Evolutionary conservation across 495 filamentous ascomycete species (phyloP).

Genomic region (Tuber calosporum): DNA sequence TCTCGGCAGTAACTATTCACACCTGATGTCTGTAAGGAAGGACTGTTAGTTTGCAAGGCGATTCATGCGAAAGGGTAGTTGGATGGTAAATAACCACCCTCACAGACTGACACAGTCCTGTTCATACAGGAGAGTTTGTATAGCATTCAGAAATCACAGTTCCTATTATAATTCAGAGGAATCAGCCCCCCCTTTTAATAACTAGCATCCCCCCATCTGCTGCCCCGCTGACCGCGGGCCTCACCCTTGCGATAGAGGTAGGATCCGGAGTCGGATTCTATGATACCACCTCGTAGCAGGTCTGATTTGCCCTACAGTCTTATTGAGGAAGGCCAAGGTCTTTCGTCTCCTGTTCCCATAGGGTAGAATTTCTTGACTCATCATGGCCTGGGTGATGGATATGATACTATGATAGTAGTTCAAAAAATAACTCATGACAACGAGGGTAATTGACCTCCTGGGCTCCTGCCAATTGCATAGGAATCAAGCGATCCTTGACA

Average conservation of each 20-base stretch:
- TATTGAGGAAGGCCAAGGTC: not conserved
- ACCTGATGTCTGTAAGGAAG: not conserved
- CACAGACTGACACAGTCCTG: too few relatives aligned
- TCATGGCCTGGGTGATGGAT: too few relatives aligned
- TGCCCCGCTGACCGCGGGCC: too few relatives aligned
- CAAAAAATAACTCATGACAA: too few relatives aligned
- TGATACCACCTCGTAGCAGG: too few relatives aligned
- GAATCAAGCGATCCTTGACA: not conserved
- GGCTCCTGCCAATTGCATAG: not conserved
- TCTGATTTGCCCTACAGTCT: not conserved
- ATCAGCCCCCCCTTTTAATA: too few relatives aligned
- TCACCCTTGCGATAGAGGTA: too few relatives aligned
- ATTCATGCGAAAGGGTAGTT: not conserved
- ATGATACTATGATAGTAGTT: too few relatives aligned
- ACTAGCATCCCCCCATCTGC: too few relatives aligned
- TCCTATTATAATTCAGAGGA: not conserved
- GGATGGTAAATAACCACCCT: not conserved
- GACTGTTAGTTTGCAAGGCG: not conserved
- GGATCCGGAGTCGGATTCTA: too few relatives aligned
- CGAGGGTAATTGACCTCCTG: not conserved
- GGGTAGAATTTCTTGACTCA: too few relatives aligned
- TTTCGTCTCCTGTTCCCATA: not conserved
- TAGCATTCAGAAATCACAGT: not conserved
- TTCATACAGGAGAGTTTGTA: not conserved
- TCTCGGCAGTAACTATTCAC: not conserved